Conservation (phyloP, 805 yeast genomes). For the Pichia heedii region DNA sequence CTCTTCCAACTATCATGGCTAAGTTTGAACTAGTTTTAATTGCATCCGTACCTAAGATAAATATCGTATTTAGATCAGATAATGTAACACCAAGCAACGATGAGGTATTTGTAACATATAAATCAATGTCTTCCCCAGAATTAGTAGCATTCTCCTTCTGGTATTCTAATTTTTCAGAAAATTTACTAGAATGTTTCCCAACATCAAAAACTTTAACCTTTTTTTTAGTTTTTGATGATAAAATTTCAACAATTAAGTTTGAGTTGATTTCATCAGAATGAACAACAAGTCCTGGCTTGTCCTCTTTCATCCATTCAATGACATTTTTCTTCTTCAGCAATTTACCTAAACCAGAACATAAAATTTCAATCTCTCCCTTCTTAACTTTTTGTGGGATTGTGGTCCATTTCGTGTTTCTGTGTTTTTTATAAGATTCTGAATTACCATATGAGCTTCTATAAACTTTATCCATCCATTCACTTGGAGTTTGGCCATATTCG, state of each 20-base stretch:
- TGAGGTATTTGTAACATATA: conserved; percentile 19
- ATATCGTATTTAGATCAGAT: conserved; percentile 18
- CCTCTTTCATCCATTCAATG: not conserved
- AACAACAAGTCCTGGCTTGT: conserved; percentile 16
- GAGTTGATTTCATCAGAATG: conserved; percentile 23
- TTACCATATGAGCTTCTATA: conserved; percentile 17
- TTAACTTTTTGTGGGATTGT: conserved; percentile 8
- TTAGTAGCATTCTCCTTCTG: not conserved
- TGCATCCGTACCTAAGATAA: conserved; percentile 27
- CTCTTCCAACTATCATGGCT: conserved; percentile 20
- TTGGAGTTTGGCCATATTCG: conserved; percentile 17
- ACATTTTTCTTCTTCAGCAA: conserved; percentile 12
- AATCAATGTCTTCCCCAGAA: conserved; percentile 9
- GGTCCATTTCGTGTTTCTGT: conserved; percentile 18
- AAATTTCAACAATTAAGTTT: conserved; percentile 4
- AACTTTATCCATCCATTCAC: conserved; percentile 17
- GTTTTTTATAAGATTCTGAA: conserved; percentile 15
- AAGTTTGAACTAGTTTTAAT: conserved; percentile 18
- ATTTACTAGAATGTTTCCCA: conserved; percentile 11
- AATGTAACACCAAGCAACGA: conserved; percentile 22
- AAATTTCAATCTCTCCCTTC: conserved; percentile 17
- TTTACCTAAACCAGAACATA: conserved; percentile 21
- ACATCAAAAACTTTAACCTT: conserved; percentile 11
- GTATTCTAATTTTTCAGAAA: conserved; percentile 2
- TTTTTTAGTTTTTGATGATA: conserved; percentile 8